Percentiles rank a stretch among this genome's conserved stretches.
phyloP scores from a whole-genome alignment of 2,329 filamentous ascomycete genomes.

The Xylariaceae sp. region DNA sequence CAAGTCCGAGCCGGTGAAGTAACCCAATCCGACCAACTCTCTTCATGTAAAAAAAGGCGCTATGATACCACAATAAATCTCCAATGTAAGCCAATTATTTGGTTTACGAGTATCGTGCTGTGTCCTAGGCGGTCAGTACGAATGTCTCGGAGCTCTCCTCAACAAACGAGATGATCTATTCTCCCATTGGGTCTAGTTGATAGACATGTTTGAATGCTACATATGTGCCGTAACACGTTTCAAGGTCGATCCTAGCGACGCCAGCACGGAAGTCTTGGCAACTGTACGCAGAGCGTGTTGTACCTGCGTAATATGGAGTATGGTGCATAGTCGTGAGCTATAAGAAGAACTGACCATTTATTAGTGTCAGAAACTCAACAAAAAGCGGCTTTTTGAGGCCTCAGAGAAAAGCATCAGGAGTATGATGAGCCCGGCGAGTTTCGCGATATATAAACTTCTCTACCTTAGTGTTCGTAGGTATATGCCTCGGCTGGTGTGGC shows the following conservation, averaged over 20 bases:
- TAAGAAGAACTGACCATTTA: neutral
- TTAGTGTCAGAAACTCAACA: neutral
- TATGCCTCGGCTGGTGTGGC: too few species aligned
- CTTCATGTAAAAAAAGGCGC: neutral
- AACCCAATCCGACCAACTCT: neutral
- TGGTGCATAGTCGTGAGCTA: neutral
- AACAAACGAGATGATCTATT: constrained; percentile 15
- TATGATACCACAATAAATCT: neutral
- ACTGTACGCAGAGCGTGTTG: constrained; percentile 1
- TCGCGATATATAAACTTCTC: too few species aligned
- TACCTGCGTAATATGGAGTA: constrained; percentile 1
- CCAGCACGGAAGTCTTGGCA: neutral
- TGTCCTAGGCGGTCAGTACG: neutral
- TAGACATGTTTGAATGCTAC: constrained; percentile 19
- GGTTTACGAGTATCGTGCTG: neutral
- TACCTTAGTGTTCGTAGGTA: too few species aligned
- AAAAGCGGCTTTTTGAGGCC: neutral
- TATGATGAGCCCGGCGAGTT: neutral
- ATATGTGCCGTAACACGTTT: constrained; percentile 22
- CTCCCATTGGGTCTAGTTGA: constrained; percentile 15
- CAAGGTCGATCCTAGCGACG: constrained; percentile 15
- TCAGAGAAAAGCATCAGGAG: neutral
- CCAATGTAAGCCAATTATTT: constrained; percentile 7
- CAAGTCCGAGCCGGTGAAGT: neutral
- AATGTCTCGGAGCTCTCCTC: constrained; percentile 13